Percentiles rank a stretch among this genome's conserved stretches.
These are phyloP conservation scores for Torulaspora maleeae DNA, from an alignment of 805 yeast species.

Conservation along the genomic window DNA sequence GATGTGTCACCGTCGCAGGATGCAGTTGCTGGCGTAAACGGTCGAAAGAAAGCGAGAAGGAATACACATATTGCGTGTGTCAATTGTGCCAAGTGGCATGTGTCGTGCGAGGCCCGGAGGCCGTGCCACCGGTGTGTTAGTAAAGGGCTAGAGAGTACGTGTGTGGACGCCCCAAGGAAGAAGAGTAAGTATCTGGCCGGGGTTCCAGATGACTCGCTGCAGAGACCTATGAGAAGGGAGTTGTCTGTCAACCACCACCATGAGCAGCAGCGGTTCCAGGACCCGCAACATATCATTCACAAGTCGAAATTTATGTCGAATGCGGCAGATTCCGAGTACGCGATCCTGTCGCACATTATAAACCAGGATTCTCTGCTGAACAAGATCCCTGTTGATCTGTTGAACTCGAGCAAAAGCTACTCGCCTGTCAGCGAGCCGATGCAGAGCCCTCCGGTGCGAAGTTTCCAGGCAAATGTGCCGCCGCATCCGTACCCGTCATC, in stretches of 20 bases:
- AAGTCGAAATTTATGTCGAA: slow-evolving; percentile 52
- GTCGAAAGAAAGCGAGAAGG: slow-evolving; percentile 13
- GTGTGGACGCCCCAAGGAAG: slow-evolving; percentile 88
- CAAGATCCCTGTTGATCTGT: slow-evolving; percentile 26
- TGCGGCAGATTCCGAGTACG: slow-evolving; percentile 71
- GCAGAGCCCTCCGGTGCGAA: slow-evolving; percentile 1
- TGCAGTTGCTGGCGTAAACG: not conserved
- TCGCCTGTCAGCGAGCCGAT: slow-evolving; percentile 4
- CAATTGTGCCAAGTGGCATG: slow-evolving; percentile 86
- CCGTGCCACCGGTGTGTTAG: slow-evolving; percentile 78
- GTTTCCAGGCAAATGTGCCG: slow-evolving; percentile 13
- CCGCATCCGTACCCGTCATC: slow-evolving; percentile 20
- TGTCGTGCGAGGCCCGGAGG: slow-evolving; percentile 80
- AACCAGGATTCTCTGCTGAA: slow-evolving; percentile 36
- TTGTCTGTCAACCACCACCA: slow-evolving; percentile 11
- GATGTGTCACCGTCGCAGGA: slow-evolving; percentile 2
- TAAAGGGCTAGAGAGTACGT: slow-evolving; percentile 61
- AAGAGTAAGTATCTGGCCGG: slow-evolving; percentile 74
- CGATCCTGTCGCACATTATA: slow-evolving; percentile 61
- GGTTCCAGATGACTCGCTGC: slow-evolving; percentile 39
- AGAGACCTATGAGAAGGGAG: slow-evolving; percentile 12
- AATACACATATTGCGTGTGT: slow-evolving; percentile 86
- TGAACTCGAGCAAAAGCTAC: slow-evolving; percentile 15
- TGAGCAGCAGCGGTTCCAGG: slow-evolving; percentile 23
- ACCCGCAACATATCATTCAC: slow-evolving; percentile 24